Base-by-base conservation (phyloP, 768 basidiomycete genomes). In the Grammothele lineata region DNA sequence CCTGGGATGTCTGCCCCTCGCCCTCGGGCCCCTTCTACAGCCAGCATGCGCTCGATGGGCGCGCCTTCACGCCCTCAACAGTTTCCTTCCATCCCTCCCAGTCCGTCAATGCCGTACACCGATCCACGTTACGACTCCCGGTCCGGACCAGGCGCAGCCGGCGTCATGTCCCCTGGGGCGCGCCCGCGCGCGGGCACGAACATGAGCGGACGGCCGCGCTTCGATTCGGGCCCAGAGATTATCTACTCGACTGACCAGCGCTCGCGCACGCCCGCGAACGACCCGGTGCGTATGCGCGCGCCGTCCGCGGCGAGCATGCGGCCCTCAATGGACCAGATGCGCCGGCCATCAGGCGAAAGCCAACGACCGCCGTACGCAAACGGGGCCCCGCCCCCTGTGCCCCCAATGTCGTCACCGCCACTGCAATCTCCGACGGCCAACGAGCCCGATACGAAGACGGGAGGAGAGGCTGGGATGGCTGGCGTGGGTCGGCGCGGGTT, bases 401-500 rank as follows among this genome's bases (percentile, higher is more conserved):
- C 33, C 19, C 35, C 47, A n/a, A 10, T 27, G 10, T 12, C 51
- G 18, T 47, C 37, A 42, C 50, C 44, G 17, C 47, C 34, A 12
- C 7, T 30, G 14, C 27, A 14, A 7, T 18, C 49, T n/a, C 44
- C 39, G 43, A 46, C 47, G 12, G 43, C 35, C 11, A 24, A 26
- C 35, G 48, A 77, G 26, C 71, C 83, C 8, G 78, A 87, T 58
- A 89, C 87, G n/a, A 80, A 83, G 61, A 73, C 60, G 3, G 87
- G 87, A 3, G 87, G 87, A 6, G 80, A 73, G 43, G 87, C 87
- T 8, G 87, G 87, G 1, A 93, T 94, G 92, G 92, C 92, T 0
- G 92, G 92, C 8, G 90, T 94, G 6, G 92, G 92, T 7, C 71
- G 92, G 50, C 70, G 91, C 55, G 92, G 88, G 0, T 92, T 92